A percentile compares a stretch with the other conserved stretches of the same genome.
Conservation (phyloP, 2,329 filamentous ascomycete species). For the Diaporthe longicolla region DNA sequence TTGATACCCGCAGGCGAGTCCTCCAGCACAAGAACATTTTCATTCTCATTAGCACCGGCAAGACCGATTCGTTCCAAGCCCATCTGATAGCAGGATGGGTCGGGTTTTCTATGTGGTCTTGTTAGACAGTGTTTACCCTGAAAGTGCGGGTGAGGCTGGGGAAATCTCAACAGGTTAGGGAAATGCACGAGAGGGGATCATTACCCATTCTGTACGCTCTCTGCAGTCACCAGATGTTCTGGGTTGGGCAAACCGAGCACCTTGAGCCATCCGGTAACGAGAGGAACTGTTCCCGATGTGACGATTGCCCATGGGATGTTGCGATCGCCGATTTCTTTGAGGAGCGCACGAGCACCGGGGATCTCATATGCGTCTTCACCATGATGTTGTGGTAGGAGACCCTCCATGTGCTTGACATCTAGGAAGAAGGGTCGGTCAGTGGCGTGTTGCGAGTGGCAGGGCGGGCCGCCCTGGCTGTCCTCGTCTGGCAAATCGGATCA, state of each 20-base stretch:
- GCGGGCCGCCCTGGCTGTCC: constrained; percentile 9
- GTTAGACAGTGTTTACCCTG: not conserved
- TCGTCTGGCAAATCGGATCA: constrained; percentile 3
- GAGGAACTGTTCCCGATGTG: constrained; percentile 77
- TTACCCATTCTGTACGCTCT: constrained; percentile 75
- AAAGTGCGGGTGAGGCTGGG: not conserved
- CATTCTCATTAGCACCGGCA: constrained; percentile 58
- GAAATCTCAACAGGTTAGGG: not conserved
- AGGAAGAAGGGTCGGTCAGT: constrained; percentile 38
- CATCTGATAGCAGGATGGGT: constrained; percentile 80
- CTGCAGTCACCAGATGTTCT: constrained; percentile 78
- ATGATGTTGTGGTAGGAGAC: constrained; percentile 80
- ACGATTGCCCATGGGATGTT: constrained; percentile 88
- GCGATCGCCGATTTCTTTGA: constrained; percentile 74
- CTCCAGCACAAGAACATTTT: constrained; percentile 80
- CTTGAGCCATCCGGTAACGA: constrained; percentile 80
- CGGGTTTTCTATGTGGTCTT: constrained; percentile 72
- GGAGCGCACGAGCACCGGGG: constrained; percentile 81
- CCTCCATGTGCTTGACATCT: constrained; percentile 88
- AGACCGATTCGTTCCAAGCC: constrained; percentile 74
- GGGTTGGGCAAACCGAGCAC: constrained; percentile 76
- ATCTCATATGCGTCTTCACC: constrained; percentile 87
- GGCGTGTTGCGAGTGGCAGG: not conserved
- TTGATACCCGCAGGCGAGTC: constrained; percentile 89
- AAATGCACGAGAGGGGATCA: not conserved